These are phyloP conservation scores for Allium fistulosum DNA, from an alignment of 106 monocot species.

Conservation along the genomic window DNA sequence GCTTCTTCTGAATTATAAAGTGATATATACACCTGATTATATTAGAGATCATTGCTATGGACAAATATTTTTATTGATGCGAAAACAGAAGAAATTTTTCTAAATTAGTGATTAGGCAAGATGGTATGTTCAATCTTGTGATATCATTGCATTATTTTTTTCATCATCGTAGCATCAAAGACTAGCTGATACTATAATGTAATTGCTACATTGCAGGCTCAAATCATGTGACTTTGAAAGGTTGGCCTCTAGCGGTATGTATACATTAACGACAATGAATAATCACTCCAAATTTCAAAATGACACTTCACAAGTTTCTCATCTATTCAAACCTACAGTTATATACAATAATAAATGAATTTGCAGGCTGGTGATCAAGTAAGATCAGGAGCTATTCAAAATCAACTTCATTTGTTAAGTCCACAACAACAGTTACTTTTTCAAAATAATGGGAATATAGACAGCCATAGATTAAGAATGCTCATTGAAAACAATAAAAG, in stretches of 20 bases:
- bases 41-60: too few relatives aligned
- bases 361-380: constrained; percentile 23
- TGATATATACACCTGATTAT: too few relatives aligned
- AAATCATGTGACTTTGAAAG: constrained; percentile 77
- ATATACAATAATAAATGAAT: background rate
- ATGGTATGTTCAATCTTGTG: too few relatives aligned
- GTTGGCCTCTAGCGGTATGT: constrained; percentile 83
- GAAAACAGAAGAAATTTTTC: too few relatives aligned
- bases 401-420: constrained; percentile 52
- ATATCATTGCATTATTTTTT: too few relatives aligned
- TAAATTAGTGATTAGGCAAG: too few relatives aligned
- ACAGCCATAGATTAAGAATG: constrained; percentile 60
- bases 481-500: constrained; percentile 35
- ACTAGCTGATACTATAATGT: too few relatives aligned
- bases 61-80: too few relatives aligned
- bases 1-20: too few relatives aligned
- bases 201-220: constrained; percentile 26
- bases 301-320: background rate
- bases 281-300: background rate
- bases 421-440: constrained; percentile 49
- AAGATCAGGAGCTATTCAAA: constrained; percentile 41
- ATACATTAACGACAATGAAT: background rate
- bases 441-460: constrained; percentile 45
- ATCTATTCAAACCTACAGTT: background rate
- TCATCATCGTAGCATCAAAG: too few relatives aligned